Evolutionary conservation across 2,329 filamentous ascomycete genomes (phyloP), one percentile per base, ranked within the genome.

Genomic region (Trichoderma harzianum): DNA sequence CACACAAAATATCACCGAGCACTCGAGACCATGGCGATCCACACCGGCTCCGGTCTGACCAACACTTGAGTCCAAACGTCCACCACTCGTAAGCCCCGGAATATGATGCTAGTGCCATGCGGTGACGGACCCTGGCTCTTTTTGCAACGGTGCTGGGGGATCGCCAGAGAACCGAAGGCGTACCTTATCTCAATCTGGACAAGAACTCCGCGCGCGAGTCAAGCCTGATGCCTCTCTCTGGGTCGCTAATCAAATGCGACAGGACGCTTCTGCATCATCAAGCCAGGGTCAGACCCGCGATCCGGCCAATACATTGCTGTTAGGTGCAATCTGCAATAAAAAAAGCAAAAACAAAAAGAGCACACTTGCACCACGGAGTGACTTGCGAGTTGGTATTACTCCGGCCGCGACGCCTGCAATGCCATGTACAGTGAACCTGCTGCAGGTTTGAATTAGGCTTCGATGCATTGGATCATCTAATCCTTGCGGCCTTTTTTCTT

Each of bases 191-290:
- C 47, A 55, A 70, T 70, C 24, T 39, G 68, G 68, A 63, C 68
- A 70, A 63, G 68, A 63, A 34, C 60, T 70, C 68, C 68, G 68
- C 24, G 61, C 61, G 68, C 68, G 68, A 70, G 68, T 70, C 68
- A 70, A 64, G 68, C 36, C 65, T 47, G 18, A 28, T 47, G 65
- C 53, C 26, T 12, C 14, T 47, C 39, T 62, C 67, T 69, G 57
- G 67, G 67, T 69, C 67, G 67, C 67, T 69, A 69, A 69, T 69
- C 67, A 69, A 69, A 69, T 53, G 67, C 57, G 36, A 61, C 57
- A 61, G 57, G 28, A 62, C 57, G 67, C 57, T 68, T 60, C 65
- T 60, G 65, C 65, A 60, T 8, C 65, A 12, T 68, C 21, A 51
- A 67, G 64, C 64, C 64, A 67, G 53, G 53, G 26, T 43, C 53